These are phyloP conservation scores for Saccharomyces kudriavzevii DNA, from an alignment of 805 yeast species.

Conservation along the genomic window DNA sequence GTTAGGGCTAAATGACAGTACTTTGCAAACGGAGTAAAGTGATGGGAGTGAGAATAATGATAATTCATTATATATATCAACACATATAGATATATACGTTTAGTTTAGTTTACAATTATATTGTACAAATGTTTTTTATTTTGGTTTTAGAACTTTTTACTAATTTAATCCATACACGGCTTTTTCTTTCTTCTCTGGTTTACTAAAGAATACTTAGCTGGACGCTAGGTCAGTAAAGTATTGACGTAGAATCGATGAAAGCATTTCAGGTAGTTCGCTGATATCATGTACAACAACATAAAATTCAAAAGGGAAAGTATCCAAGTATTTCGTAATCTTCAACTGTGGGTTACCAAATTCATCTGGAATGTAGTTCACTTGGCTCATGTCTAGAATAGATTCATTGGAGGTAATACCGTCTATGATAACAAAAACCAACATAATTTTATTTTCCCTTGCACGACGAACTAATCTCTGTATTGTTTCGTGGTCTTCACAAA, in stretches of 20 bases:
- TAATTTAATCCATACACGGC: background rate
- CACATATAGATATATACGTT: background rate
- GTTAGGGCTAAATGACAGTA: background rate
- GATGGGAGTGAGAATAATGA: background rate
- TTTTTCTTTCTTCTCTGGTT: background rate
- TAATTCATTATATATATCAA: background rate
- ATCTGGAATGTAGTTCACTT: slow-evolving; percentile 75
- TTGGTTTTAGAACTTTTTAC: background rate
- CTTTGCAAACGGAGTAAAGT: background rate
- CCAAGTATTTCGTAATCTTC: slow-evolving; percentile 76
- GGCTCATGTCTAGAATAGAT: slow-evolving; percentile 90
- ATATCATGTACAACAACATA: slow-evolving; percentile 90
- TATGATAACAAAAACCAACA: slow-evolving; percentile 89
- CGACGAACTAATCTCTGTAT: slow-evolving; percentile 76
- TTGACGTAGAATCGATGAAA: slow-evolving; percentile 82
- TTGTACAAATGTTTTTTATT: background rate
- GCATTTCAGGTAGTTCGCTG: slow-evolving; percentile 83
- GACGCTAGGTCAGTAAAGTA: slow-evolving; percentile 71
- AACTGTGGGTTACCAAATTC: slow-evolving; percentile 60
- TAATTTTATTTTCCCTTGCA: slow-evolving; percentile 85
- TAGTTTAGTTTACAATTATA: background rate
- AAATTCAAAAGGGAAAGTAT: slow-evolving; percentile 92
- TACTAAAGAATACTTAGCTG: background rate
- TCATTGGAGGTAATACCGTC: slow-evolving; percentile 77
- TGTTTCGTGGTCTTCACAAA: slow-evolving; percentile 88